A percentile compares a stretch with the other conserved stretches of the same genome.
Evolutionary conservation across 1,139 yeast genomes (phyloP).

Genomic region (Saccharomycopsis hybrid): DNA sequence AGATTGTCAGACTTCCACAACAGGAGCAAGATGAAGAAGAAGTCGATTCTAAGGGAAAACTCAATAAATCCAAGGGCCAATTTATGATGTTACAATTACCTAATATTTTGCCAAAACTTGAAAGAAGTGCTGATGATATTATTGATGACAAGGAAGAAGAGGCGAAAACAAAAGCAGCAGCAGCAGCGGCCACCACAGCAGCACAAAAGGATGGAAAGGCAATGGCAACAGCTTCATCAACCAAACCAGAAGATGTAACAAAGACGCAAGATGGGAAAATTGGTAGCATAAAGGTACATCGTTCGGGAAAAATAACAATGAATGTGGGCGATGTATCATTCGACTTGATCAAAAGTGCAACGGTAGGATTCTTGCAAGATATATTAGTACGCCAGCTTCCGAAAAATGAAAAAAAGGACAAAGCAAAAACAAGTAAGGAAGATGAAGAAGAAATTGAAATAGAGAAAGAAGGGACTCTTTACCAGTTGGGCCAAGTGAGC

Average conservation of each 20-base stretch:
- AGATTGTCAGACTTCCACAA: too few relatives aligned
- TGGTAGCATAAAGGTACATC: conserved; percentile 69
- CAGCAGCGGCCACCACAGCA: conserved; percentile 1
- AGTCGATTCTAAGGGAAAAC: too few relatives aligned
- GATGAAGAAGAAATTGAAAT: conserved; percentile 6
- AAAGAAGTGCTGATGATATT: conserved; percentile 16
- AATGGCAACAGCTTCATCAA: too few relatives aligned
- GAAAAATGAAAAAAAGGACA: conserved; percentile 2
- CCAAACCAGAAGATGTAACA: too few relatives aligned
- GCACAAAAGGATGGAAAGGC: too few relatives aligned
- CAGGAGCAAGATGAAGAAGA: neutral
- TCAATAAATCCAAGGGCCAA: conserved; percentile 34
- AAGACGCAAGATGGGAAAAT: too few relatives aligned
- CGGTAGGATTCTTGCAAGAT: conserved; percentile 69
- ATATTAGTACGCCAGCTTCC: conserved; percentile 48
- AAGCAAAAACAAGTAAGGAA: conserved; percentile 2
- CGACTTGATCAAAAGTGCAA: conserved; percentile 70
- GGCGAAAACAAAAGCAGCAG: conserved; percentile 20
- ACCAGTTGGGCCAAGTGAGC: conserved; percentile 20
- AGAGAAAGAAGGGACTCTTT: conserved; percentile 7
- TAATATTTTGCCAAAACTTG: conserved; percentile 52
- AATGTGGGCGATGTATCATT: conserved; percentile 64
- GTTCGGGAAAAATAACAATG: conserved; percentile 74
- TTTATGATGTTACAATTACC: conserved; percentile 70
- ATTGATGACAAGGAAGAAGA: neutral